These are phyloP conservation scores for Pontederia paniculata DNA, from an alignment of 176 grass and related monocot genomes.

Conservation along the genomic window DNA sequence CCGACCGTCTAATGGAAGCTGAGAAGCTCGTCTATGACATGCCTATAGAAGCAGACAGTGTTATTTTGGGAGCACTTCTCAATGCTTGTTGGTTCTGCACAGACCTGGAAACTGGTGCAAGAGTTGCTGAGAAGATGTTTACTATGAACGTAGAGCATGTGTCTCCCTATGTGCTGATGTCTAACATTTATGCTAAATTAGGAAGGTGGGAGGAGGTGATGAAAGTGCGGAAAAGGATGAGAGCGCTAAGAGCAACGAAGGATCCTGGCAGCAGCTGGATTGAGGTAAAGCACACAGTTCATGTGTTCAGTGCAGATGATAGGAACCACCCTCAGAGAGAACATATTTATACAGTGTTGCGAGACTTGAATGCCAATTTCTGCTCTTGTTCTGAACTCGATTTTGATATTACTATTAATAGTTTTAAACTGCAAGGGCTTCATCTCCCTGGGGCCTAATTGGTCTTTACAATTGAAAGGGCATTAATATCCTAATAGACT, in stretches of 20 bases:
- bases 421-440: no score
- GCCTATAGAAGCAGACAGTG: not conserved
- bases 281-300: not conserved
- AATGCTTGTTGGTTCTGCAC: not conserved
- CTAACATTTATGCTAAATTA: slow-evolving; percentile 4
- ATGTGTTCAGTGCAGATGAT: slow-evolving; percentile 6
- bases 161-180: not conserved
- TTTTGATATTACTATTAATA: no score
- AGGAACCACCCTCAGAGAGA: not conserved
- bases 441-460: no score
- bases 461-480: no score
- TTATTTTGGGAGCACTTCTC: slow-evolving; percentile 1
- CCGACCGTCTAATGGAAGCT: not conserved
- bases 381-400: no score
- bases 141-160: not conserved
- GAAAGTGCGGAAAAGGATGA: slow-evolving; percentile 8
- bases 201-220: not conserved
- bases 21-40: not conserved
- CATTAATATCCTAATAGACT: no score
- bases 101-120: not conserved
- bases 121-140: not conserved
- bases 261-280: slow-evolving; percentile 8
- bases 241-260: not conserved
- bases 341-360: no score
- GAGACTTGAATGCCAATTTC: no score